phyloP scores from a whole-genome alignment of 73 alveolate species.

The Paramecium bursaria region DNA sequence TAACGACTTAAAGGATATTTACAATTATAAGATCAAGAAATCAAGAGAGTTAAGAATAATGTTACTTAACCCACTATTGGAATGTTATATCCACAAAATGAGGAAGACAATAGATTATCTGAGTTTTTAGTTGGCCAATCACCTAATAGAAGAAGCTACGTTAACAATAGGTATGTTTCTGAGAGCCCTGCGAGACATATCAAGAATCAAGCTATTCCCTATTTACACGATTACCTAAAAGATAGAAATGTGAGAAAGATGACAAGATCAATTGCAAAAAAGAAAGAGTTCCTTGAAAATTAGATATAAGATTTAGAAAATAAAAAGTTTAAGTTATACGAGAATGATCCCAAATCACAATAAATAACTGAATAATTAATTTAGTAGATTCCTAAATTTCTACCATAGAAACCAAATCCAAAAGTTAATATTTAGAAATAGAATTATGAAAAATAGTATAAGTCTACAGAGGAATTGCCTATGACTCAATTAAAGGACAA shows the following conservation, averaged over 20 bases:
- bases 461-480: slow-evolving; percentile 33
- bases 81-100: slow-evolving; percentile 16
- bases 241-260: slow-evolving; percentile 32
- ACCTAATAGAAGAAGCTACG: slow-evolving; percentile 39
- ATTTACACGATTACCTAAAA: slow-evolving; percentile 33
- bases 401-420: slow-evolving; percentile 47
- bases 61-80: slow-evolving; percentile 23
- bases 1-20: slow-evolving; percentile 48
- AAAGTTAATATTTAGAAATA: slow-evolving; percentile 18
- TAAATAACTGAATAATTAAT: not conserved
- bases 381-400: slow-evolving; percentile 19
- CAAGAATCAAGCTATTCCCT: slow-evolving; percentile 23
- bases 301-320: slow-evolving; percentile 48
- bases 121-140: slow-evolving; percentile 34
- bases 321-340: slow-evolving; percentile 54
- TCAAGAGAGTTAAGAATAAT: slow-evolving; percentile 37
- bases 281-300: slow-evolving; percentile 51
- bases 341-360: not conserved
- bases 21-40: slow-evolving; percentile 39
- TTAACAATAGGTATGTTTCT: slow-evolving; percentile 18
- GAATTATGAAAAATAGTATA: slow-evolving; percentile 19
- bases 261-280: not conserved
- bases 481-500: slow-evolving; percentile 50
- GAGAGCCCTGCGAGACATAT: slow-evolving; percentile 52
- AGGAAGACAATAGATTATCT: slow-evolving; percentile 31